A percentile compares a stretch with the other conserved stretches of the same genome.
Conservation (phyloP, 139 green algal species). For the Raphidocelis subcapitata region DNA sequence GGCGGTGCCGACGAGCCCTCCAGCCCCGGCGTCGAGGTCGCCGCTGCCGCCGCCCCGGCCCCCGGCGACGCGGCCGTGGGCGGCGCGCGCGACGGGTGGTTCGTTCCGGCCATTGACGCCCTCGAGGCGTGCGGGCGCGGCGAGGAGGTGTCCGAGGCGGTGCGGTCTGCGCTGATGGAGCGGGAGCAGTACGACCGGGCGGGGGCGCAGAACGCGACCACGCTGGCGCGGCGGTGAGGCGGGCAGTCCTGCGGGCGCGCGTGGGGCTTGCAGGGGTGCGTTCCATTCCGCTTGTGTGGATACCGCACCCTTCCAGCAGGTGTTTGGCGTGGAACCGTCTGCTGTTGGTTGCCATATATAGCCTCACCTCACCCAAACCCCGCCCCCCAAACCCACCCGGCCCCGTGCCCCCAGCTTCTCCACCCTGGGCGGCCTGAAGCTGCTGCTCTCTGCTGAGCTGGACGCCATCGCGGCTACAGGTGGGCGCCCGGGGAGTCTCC, state of each 20-base stretch:
- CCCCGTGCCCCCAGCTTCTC: not conserved
- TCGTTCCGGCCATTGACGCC: not conserved
- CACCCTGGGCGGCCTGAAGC: constrained; percentile 21
- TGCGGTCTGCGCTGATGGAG: constrained; percentile 23
- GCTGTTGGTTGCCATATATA: too few relatives aligned
- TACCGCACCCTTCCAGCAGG: too few relatives aligned
- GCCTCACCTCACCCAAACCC: too few relatives aligned
- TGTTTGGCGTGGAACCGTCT: too few relatives aligned
- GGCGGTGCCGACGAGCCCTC: too few relatives aligned
- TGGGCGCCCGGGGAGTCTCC: too few relatives aligned
- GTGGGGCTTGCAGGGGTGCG: too few relatives aligned
- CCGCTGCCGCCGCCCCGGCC: too few relatives aligned
- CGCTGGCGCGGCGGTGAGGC: not conserved
- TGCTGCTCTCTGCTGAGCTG: constrained; percentile 57
- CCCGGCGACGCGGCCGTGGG: not conserved
- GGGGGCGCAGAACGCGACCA: constrained; percentile 13
- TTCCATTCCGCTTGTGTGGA: too few relatives aligned
- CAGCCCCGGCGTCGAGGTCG: too few relatives aligned
- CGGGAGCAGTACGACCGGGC: not conserved
- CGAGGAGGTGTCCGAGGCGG: not conserved
- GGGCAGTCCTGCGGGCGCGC: too few relatives aligned
- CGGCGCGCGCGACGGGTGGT: not conserved
- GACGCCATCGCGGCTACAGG: constrained; percentile 33
- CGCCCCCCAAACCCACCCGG: too few relatives aligned
- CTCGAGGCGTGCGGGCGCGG: not conserved